Evolutionary conservation across 306 rosid species (phyloP).

Genomic region (Sophora flavescens): DNA sequence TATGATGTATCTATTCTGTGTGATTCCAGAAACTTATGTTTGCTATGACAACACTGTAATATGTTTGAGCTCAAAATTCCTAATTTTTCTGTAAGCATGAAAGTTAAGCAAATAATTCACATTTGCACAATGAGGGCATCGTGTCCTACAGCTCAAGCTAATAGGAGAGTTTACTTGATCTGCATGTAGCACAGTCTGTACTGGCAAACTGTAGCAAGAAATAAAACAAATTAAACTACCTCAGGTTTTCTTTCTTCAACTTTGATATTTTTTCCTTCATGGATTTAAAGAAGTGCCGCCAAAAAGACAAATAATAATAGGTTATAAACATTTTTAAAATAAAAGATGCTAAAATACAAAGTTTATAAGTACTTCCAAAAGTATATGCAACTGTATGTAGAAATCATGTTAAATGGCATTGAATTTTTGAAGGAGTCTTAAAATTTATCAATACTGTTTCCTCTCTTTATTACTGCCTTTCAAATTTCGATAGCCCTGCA

Average conservation of each 20-base stretch:
- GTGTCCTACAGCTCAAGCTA: background rate
- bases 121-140: too few species aligned
- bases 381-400: background rate
- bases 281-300: background rate
- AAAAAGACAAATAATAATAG: background rate
- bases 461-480: background rate
- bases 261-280: background rate
- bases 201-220: background rate
- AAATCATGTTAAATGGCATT: background rate
- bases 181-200: background rate
- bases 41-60: background rate
- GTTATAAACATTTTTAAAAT: background rate
- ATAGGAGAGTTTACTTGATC: constrained; percentile 19
- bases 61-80: background rate
- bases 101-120: background rate
- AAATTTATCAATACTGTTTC: background rate
- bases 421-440: background rate
- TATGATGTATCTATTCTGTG: too few species aligned
- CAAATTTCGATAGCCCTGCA: constrained; percentile 6
- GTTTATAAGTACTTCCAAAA: background rate
- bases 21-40: background rate
- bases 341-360: background rate
- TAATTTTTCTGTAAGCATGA: background rate
- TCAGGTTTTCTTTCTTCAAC: background rate
- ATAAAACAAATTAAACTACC: background rate